Conservation (phyloP, 306 rosid species). For the Ochetophila trinervis region DNA sequence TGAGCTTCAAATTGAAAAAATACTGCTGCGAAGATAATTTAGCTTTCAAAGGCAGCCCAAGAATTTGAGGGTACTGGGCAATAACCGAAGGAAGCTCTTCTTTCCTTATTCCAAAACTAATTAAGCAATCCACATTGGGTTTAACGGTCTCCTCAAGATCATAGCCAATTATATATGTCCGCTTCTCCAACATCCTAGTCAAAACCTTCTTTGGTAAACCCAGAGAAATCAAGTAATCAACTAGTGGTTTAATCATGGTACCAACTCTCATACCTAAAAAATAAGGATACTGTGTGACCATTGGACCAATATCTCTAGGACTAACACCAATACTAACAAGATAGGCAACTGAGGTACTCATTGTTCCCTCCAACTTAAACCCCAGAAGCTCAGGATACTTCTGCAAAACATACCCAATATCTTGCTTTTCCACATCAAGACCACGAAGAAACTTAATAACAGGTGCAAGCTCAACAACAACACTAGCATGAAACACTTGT, state of each 20-base stretch:
- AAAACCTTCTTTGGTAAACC: conserved; percentile 79
- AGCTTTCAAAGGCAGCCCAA: conserved; percentile 84
- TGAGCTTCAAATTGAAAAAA: conserved; percentile 83
- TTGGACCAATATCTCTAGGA: conserved; percentile 92
- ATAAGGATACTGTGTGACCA: conserved; percentile 88
- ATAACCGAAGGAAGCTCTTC: conserved; percentile 58
- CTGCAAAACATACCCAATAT: conserved; percentile 79
- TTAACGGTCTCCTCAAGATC: conserved; percentile 74
- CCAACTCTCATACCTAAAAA: conserved; percentile 95
- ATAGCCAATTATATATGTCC: conserved; percentile 76
- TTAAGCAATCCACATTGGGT: conserved; percentile 80
- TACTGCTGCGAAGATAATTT: conserved; percentile 80
- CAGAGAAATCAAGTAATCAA: conserved; percentile 63
- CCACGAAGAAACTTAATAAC: conserved; percentile 85
- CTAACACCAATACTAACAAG: conserved; percentile 86
- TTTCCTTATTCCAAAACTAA: conserved; percentile 70
- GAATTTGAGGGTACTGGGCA: conserved; percentile 79
- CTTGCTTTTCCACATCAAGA: conserved; percentile 80
- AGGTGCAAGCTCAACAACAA: conserved; percentile 90
- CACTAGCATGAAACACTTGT: conserved; percentile 90
- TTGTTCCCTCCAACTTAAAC: conserved; percentile 92
- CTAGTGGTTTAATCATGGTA: conserved; percentile 70
- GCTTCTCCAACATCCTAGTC: conserved; percentile 85
- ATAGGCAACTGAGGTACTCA: conserved; percentile 95
- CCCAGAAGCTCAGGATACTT: conserved; percentile 93